These are phyloP conservation scores for Leersia perrieri DNA, from an alignment of 176 grass and related monocot genomes.

Conservation along the genomic window DNA sequence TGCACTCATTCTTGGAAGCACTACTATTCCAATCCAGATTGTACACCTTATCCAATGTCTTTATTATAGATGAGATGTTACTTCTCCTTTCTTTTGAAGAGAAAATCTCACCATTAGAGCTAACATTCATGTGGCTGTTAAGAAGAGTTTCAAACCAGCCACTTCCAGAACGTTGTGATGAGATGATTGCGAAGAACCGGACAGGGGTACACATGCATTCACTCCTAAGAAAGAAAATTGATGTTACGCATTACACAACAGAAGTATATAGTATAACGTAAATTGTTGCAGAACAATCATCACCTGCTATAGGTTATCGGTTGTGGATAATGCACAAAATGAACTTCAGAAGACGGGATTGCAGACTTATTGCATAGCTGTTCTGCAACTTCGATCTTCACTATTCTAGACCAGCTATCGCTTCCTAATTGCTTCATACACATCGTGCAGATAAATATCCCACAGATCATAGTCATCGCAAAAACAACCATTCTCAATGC, in stretches of 20 bases:
- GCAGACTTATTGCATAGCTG: constrained; percentile 45
- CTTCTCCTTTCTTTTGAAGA: constrained; percentile 73
- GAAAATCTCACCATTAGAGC: constrained; percentile 96
- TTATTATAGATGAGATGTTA: constrained; percentile 69
- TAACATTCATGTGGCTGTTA: constrained; percentile 88
- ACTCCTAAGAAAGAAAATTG: constrained; percentile 45
- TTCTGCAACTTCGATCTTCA: constrained; percentile 56
- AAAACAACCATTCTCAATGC: constrained; percentile 69
- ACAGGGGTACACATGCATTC: constrained; percentile 80
- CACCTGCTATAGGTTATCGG: constrained; percentile 72
- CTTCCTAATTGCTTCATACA: constrained; percentile 71
- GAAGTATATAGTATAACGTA: constrained; percentile 22
- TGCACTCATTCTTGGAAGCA: constrained; percentile 92
- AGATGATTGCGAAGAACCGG: constrained; percentile 79
- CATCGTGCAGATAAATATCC: constrained; percentile 71
- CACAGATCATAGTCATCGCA: constrained; percentile 60
- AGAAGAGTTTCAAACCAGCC: constrained; percentile 97
- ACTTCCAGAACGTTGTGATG: constrained; percentile 84
- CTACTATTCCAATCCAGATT: constrained; percentile 90
- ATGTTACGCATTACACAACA: constrained; percentile 28
- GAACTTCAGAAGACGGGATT: constrained; percentile 38
- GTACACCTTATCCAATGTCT: constrained; percentile 81
- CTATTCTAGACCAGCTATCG: constrained; percentile 51
- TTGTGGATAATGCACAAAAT: constrained; percentile 71
- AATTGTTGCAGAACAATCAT: constrained; percentile 3